Evolutionary conservation across 768 basidiomycete species (phyloP), one percentile per base, ranked within the genome.

Genomic region (Lactifluus rugatus): DNA sequence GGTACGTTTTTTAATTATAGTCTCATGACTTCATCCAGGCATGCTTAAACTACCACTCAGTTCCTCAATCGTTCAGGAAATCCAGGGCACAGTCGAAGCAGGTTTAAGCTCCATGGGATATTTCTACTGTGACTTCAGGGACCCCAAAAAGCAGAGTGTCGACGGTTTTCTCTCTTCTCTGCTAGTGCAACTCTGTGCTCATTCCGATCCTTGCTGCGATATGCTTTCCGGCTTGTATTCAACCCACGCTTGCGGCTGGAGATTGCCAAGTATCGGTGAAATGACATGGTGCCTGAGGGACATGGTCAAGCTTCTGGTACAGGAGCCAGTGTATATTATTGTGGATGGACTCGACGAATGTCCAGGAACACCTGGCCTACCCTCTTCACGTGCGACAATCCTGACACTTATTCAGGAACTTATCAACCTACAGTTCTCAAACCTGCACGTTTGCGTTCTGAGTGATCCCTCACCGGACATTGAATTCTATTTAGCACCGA

Each of bases 41-140:
- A 45, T 11, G 5, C 45, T 47, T 3, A 51, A 46, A 8, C 14
- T n/a, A 25, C 19, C 36, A 13, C 3, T n/a, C 36, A 57, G 56
- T 34, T 57, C 56, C 34, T 45, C 56, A 11, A 52, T 57, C 11
- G 31, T 57, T 39, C 42, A 57, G 19, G 44, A 57, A 17, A 39
- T 57, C 14, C 50, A 57, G n/a, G 25, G n/a, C 13, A n/a, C 26
- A 23, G 50, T 57, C 4, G 56, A 57, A 13, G 56, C 48, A 31
- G 44, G 44, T 14, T 45, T 57, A 16, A 44, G 42, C 25, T 57
- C 44, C 26, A 46, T 57, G 42, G 56, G 17, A 0, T 57, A 52
- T 31, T 57, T 57, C 28, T 57, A 57, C 23, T 57, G 49, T 25
- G 50, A 57, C 21, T 57, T 57, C 17, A 26, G 45, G 14, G 56